Evolutionary conservation across 1,139 yeast species (phyloP), one percentile per base, ranked within the genome.

Genomic region (Ashbya aceris): DNA sequence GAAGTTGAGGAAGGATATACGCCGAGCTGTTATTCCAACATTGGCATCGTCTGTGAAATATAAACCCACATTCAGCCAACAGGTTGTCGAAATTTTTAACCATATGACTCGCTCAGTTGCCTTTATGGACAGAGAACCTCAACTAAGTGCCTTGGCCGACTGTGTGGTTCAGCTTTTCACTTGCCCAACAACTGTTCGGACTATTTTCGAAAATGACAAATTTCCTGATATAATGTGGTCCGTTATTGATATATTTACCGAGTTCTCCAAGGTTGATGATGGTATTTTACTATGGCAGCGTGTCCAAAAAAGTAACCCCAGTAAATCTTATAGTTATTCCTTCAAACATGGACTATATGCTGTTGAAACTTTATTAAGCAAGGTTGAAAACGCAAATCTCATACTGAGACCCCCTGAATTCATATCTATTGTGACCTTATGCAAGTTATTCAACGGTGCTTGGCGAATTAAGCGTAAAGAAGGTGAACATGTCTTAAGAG

Each of bases 401-500:
- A 31, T 67, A 54, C 47, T 63, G 56, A 40, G 49, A 44, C 41
- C 65, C 6, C 56, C 62, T 8, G 68, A 66, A 39, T 61, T 77
- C 30, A 56, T 61, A 1, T 53, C 70, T 34, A 48, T 76, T 2
- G 53, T 73, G 7, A 55, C 69, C 4, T 61, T 76, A 20, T 62
- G 76, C 28, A 65, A 73, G 44, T 56, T 67, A 12, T 79, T 78
- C 53, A 83, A 81, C 52, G 78, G 79, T 11, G 73, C 73, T 37
- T 74, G 75, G 69, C 66, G 71, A 17, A 60, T 80, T 31, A 65
- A 60, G 41, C 69, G 86, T 45, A 79, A 79, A 50, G 68, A 68
- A 38, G 91, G 87, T 11, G 82, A 77, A 7, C 91, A 83, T 62
- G 83, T 81, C 14, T 74, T 74, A 43, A 66, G 66, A 40, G 86